phyloP scores from a whole-genome alignment of 2,329 filamentous ascomycete genomes.

The Sarocladium strictum region DNA sequence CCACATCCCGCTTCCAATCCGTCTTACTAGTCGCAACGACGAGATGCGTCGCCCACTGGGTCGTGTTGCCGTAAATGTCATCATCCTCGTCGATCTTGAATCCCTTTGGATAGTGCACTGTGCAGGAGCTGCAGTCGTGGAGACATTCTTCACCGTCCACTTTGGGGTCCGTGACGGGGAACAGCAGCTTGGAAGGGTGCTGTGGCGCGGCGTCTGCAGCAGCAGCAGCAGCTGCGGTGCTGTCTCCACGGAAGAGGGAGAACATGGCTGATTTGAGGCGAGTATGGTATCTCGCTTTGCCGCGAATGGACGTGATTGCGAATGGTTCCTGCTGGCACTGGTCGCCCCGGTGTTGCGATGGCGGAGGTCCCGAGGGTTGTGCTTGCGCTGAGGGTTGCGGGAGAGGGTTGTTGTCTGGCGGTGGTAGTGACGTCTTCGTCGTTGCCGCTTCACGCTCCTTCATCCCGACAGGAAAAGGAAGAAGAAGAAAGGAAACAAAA shows the following conservation, averaged over 20 bases:
- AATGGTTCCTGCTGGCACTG: background rate
- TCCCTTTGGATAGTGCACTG: constrained; percentile 64
- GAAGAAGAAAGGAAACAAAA: constrained; percentile 5
- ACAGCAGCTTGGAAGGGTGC: constrained; percentile 38
- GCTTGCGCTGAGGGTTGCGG: too few species aligned
- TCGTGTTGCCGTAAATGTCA: constrained; percentile 76
- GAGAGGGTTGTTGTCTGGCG: background rate
- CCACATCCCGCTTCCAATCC: constrained; percentile 88
- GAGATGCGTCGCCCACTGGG: constrained; percentile 83
- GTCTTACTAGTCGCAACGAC: constrained; percentile 92
- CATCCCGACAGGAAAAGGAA: background rate
- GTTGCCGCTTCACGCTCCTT: background rate
- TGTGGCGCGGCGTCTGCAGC: background rate
- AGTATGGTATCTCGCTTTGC: background rate
- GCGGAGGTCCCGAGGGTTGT: too few species aligned
- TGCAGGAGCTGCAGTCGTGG: constrained; percentile 79
- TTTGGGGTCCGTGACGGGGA: constrained; percentile 66
- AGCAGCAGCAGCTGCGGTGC: constrained; percentile 14
- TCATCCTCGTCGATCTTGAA: constrained; percentile 74
- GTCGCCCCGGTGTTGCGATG: too few species aligned
- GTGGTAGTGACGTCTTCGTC: too few species aligned
- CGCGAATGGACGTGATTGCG: background rate
- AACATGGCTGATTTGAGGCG: constrained; percentile 32
- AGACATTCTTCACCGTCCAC: constrained; percentile 85
- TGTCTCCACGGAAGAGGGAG: constrained; percentile 23